Evolutionary conservation across 768 basidiomycete genomes (phyloP).

Genomic region (Naganishia randhawae): DNA sequence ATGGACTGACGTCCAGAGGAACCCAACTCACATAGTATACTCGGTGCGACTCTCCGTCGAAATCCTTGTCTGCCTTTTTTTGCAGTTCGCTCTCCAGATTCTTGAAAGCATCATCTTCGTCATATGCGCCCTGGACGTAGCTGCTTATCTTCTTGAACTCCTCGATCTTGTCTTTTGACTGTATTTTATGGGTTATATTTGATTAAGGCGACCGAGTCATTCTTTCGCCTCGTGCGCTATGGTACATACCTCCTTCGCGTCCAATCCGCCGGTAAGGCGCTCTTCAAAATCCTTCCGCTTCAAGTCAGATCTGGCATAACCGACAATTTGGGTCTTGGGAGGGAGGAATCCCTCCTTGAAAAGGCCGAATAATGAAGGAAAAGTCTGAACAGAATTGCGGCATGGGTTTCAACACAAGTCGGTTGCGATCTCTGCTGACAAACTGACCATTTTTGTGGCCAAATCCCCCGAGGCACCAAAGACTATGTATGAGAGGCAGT

Average conservation of each 20-base stretch:
- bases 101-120: constrained; percentile 34
- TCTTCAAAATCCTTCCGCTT: constrained; percentile 29
- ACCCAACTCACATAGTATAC: constrained; percentile 30
- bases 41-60: constrained; percentile 30
- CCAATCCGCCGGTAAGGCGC: constrained; percentile 29
- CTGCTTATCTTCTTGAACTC: constrained; percentile 30
- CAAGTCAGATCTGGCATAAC: constrained; percentile 32
- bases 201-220: not conserved
- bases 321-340: constrained; percentile 30
- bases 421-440: not conserved
- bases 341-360: constrained; percentile 25
- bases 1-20: not conserved
- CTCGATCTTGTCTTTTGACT: constrained; percentile 26
- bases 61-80: constrained; percentile 24
- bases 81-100: constrained; percentile 31
- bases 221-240: not conserved
- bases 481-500: constrained; percentile 3
- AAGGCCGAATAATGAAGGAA: constrained; percentile 27
- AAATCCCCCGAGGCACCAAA: constrained; percentile 36
- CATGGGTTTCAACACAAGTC: no score
- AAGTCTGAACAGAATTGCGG: constrained; percentile 24
- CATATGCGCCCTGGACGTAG: constrained; percentile 32
- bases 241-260: constrained; percentile 20
- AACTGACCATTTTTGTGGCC: constrained; percentile 33
- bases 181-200: not conserved